phyloP scores from a whole-genome alignment of 768 basidiomycete genomes.

The Podaxis rugospora region DNA sequence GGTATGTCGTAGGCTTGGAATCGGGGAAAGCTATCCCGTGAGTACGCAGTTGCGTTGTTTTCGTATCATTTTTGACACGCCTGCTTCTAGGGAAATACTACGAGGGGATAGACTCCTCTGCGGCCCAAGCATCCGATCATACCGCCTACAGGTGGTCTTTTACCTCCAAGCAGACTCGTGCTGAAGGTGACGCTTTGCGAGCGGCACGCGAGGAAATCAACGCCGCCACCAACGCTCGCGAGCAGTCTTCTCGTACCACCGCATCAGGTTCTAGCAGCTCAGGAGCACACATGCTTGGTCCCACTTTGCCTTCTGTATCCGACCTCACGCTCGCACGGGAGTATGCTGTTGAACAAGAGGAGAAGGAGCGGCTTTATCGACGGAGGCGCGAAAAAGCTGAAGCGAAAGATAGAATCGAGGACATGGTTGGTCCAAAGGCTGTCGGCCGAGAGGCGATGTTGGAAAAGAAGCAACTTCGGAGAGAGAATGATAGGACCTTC shows the following conservation, averaged over 20 bases:
- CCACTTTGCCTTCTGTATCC: constrained; percentile 62
- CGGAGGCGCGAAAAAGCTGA: constrained; percentile 67
- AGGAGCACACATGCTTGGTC: constrained; percentile 43
- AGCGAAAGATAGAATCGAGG: constrained; percentile 67
- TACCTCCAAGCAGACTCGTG: constrained; percentile 57
- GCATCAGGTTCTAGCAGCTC: constrained; percentile 20
- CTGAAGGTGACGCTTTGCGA: constrained; percentile 55
- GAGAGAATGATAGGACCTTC: constrained; percentile 69
- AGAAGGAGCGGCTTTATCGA: constrained; percentile 49
- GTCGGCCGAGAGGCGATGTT: constrained; percentile 81
- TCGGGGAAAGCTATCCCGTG: constrained; percentile 67
- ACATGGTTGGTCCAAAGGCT: constrained; percentile 74
- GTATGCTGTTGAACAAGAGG: constrained; percentile 42
- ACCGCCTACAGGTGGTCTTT: constrained; percentile 91
- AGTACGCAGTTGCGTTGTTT: constrained; percentile 14
- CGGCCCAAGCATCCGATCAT: constrained; percentile 56
- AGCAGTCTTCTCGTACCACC: constrained; percentile 15
- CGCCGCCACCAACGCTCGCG: constrained; percentile 38
- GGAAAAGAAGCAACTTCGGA: constrained; percentile 76
- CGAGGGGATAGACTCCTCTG: constrained; percentile 52
- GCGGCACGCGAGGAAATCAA: constrained; percentile 56
- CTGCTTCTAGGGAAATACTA: constrained; percentile 29
- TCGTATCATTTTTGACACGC: not conserved
- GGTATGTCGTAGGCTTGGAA: constrained; percentile 64
- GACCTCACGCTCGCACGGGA: constrained; percentile 74